Conservation (phyloP, 2,329 filamentous ascomycete species). For the Didymosphaeria variabile region DNA sequence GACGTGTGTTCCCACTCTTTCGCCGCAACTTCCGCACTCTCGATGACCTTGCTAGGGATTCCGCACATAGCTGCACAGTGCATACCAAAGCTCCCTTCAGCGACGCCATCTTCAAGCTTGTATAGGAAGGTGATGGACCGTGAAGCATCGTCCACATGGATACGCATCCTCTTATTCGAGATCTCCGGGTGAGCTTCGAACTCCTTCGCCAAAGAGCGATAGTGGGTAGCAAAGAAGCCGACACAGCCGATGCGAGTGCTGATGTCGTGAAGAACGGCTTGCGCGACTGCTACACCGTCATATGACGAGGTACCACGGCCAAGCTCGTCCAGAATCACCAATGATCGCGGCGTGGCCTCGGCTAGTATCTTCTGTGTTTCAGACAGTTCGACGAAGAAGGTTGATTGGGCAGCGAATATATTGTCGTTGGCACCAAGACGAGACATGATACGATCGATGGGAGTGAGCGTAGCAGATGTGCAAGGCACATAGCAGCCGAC, state of each 20-base stretch:
- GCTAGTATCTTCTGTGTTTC: slow-evolving; percentile 98
- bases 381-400: slow-evolving; percentile 96
- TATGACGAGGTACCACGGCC: slow-evolving; percentile 95
- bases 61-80: slow-evolving; percentile 99
- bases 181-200: slow-evolving; percentile 92
- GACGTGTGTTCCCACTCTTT: slow-evolving; percentile 96
- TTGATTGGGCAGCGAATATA: slow-evolving; percentile 96
- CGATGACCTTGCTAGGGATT: slow-evolving; percentile 82
- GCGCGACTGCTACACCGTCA: slow-evolving; percentile 94
- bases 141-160: slow-evolving; percentile 85
- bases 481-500: slow-evolving; percentile 94
- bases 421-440: slow-evolving; percentile 97
- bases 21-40: slow-evolving; percentile 86
- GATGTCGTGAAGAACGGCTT: slow-evolving; percentile 96
- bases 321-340: slow-evolving; percentile 96
- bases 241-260: slow-evolving; percentile 92
- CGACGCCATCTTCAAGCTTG: slow-evolving; percentile 90
- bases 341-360: slow-evolving; percentile 90
- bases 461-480: slow-evolving; percentile 81
- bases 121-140: slow-evolving; percentile 96
- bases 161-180: slow-evolving; percentile 86
- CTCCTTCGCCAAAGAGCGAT: slow-evolving; percentile 91
- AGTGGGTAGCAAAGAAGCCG: slow-evolving; percentile 98
- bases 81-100: slow-evolving; percentile 98
- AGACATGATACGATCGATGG: slow-evolving; percentile 98